Evolutionary conservation across 208 protist species (phyloP).

Genomic region (Wallacemonas collosoma): DNA sequence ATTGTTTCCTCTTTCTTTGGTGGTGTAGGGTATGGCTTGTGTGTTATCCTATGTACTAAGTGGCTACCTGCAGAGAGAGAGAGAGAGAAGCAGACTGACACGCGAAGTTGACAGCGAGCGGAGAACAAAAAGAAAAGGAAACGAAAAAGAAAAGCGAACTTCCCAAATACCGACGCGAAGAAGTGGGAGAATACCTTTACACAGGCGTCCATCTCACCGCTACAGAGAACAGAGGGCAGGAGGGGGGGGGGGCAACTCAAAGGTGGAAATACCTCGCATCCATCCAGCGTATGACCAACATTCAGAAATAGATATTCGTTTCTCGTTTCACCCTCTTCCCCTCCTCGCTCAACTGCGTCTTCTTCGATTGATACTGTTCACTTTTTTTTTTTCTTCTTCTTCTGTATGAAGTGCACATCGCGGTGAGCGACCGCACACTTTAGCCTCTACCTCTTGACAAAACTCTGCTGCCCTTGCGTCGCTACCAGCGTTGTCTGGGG

Average conservation of each 20-base stretch:
- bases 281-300: too few species aligned
- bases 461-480: too few species aligned
- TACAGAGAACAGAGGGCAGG: too few species aligned
- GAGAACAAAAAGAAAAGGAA: not conserved
- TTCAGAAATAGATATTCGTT: too few species aligned
- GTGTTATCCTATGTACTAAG: slow-evolving; percentile 9
- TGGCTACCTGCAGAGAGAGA: slow-evolving; percentile 5
- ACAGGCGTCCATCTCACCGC: too few species aligned
- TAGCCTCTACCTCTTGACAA: too few species aligned
- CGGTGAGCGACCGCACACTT: not conserved
- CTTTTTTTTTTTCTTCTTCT: slow-evolving; percentile 18
- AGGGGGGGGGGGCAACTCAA: too few species aligned
- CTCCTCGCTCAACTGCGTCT: too few species aligned
- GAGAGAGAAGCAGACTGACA: not conserved
- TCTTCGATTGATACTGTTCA: not conserved
- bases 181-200: not conserved
- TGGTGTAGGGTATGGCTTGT: not conserved
- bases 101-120: not conserved
- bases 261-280: too few species aligned
- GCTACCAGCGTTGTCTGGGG: too few species aligned
- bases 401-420: not conserved
- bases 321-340: too few species aligned
- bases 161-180: not conserved
- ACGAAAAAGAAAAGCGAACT: not conserved
- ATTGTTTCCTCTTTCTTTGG: not conserved